Conservation (phyloP, 805 yeast species). For the Suhomyces sp. region DNA sequence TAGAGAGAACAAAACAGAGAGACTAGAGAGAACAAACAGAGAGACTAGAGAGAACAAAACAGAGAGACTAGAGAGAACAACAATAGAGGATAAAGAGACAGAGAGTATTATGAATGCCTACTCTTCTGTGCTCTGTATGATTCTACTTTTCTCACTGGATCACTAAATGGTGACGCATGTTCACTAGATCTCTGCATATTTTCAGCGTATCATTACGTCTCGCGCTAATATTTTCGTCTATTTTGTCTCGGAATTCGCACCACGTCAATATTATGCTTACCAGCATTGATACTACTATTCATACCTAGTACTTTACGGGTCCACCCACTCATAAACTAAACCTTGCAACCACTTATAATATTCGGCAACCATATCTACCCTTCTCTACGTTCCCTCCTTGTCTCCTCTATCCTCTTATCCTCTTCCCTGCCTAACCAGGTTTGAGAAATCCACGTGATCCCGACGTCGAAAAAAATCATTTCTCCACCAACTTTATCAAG, state of each 20-base stretch:
- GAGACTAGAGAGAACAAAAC: no score
- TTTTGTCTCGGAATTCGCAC: neutral
- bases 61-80: no score
- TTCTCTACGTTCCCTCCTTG: neutral
- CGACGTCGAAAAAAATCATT: conserved; percentile 6
- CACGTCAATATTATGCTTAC: neutral
- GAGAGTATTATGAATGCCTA: no score
- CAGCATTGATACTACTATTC: no score
- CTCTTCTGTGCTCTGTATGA: no score
- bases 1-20: neutral
- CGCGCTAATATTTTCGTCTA: neutral
- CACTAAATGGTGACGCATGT: no score
- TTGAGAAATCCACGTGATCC: conserved; percentile 6
- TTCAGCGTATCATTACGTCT: neutral
- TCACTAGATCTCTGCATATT: neutral
- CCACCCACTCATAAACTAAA: no score
- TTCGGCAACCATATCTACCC: neutral
- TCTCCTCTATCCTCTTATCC: neutral
- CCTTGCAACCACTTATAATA: neutral
- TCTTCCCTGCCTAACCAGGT: neutral
- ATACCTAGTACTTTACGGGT: no score
- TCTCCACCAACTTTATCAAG: neutral
- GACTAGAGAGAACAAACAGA: neutral
- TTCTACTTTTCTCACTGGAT: no score
- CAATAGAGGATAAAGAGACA: no score